These are phyloP conservation scores for Endotrypanum monterogeii DNA, from an alignment of 208 protist species.

Conservation along the genomic window DNA sequence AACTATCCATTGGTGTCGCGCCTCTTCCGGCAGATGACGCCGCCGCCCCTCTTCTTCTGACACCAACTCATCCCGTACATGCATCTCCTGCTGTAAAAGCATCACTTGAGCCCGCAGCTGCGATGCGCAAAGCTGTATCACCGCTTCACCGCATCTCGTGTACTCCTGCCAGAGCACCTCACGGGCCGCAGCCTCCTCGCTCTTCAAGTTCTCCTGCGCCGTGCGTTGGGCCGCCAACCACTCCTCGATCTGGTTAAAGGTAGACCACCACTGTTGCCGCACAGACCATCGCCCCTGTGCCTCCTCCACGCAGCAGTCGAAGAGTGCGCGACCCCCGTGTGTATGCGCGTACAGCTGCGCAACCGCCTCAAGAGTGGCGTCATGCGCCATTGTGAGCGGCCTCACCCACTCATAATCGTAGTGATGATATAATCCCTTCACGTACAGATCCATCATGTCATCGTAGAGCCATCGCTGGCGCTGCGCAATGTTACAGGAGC, in stretches of 20 bases:
- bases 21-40: conserved; percentile 12
- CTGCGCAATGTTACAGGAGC: conserved; percentile 22
- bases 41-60: conserved; percentile 9
- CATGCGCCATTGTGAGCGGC: conserved; percentile 40
- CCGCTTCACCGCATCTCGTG: conserved; percentile 20
- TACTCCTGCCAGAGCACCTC: conserved; percentile 31
- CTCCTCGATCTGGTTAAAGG: conserved; percentile 32
- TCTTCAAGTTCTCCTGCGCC: conserved; percentile 22
- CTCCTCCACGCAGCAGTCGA: conserved; percentile 47
- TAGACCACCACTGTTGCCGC: conserved; percentile 35
- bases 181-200: conserved; percentile 27
- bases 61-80: conserved; percentile 18
- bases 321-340: conserved; percentile 44
- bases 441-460: conserved; percentile 47
- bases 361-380: conserved; percentile 35
- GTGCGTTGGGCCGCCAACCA: conserved; percentile 33
- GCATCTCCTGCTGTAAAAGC: conserved; percentile 25
- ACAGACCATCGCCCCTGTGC: conserved; percentile 43
- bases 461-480: conserved; percentile 50
- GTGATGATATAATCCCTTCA: conserved; percentile 34
- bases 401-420: conserved; percentile 47
- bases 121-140: conserved; percentile 29
- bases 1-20: conserved; percentile 15
- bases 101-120: conserved; percentile 30
- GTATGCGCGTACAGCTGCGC: conserved; percentile 37